Base-by-base conservation (phyloP, 108 stramenopile species). In the Fragilaria crotonensis region DNA sequence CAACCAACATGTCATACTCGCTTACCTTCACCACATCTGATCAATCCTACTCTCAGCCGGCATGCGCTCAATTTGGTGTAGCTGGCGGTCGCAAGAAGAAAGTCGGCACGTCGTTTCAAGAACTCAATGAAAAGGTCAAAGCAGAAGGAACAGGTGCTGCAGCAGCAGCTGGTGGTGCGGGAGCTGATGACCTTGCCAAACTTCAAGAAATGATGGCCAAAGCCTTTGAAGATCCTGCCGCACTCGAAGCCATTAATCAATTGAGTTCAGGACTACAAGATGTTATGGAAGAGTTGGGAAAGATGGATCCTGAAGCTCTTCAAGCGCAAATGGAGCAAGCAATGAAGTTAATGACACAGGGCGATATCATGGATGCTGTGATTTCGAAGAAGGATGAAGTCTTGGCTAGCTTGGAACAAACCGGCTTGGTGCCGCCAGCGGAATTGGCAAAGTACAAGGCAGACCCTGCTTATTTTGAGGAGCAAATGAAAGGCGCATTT, bases 221-320 rank as follows among this genome's bases (percentile, higher is more conserved):
- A 59, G 76, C 68, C 4, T 48, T 77, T 59, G 63, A 75, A 30
- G 77, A 78, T 65, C 76, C 76, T 41, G 36, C 36, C 36, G 14
- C 36, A 14, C 14, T 41, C 31, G 62, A 59, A 11, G 31, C 68
- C 27, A 54, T 79, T 52, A 62, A 79, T 30, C 71, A 75, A 45
- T 76, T 78, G 81, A 70, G 45, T 3, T 53, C 23, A 1, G 62
- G 46, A 19, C 29, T 73, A 48, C 53, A 61, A 32, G 71, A 52
- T 18, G 76, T 77, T 25, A 81, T 87, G 80, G 71, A 83, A 11
- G 48, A 78, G 59, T 63, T 89, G 53, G 68, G 72, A 2, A 80
- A 93, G 22, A 86, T 88, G 84, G 70, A 78, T n/a, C 74, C 80
- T 4, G 83, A 86, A 44, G 74, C 83, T 52, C 64, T 92, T 44